Conservation (phyloP, 2,329 filamentous ascomycete species). For the Aspergillus ochraceoroseus region DNA sequence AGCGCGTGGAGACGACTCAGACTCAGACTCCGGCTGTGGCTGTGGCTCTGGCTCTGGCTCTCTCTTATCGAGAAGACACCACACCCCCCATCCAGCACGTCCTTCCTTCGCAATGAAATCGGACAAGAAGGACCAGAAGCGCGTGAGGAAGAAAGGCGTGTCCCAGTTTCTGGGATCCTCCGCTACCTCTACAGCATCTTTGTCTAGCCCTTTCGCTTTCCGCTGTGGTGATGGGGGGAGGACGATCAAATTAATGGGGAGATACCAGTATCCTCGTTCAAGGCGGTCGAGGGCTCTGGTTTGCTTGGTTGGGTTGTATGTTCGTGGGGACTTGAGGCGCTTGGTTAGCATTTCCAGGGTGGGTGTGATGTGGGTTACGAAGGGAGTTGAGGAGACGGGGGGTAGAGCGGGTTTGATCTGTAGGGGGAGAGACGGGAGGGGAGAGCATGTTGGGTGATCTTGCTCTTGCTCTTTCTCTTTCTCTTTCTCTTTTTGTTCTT, state of each 20-base stretch:
- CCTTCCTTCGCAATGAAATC: conserved; percentile 38
- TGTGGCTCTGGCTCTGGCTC: background rate
- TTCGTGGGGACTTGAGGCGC: conserved; percentile 49
- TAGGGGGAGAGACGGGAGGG: conserved; percentile 25
- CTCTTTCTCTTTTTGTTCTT: background rate
- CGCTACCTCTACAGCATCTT: too few relatives aligned
- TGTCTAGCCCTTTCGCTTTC: too few relatives aligned
- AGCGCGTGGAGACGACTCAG: too few relatives aligned
- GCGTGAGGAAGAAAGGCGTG: conserved; percentile 30
- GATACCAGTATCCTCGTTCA: conserved; percentile 74
- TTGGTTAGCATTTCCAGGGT: conserved; percentile 51
- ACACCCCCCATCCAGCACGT: conserved; percentile 45
- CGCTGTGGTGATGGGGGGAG: too few relatives aligned
- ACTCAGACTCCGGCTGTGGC: too few relatives aligned
- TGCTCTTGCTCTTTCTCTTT: background rate
- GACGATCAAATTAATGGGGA: conserved; percentile 57
- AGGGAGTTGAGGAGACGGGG: conserved; percentile 41
- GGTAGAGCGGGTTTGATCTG: conserved; percentile 54
- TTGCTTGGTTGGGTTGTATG: conserved; percentile 52
- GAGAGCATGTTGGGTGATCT: background rate
- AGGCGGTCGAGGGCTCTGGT: conserved; percentile 51
- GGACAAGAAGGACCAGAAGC: conserved; percentile 42
- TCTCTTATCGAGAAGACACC: conserved; percentile 34
- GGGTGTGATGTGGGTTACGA: conserved; percentile 55
- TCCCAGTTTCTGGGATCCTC: conserved; percentile 29